Conservation (phyloP, 176 grass and related monocot genomes). For the Metroxylon sagu region DNA sequence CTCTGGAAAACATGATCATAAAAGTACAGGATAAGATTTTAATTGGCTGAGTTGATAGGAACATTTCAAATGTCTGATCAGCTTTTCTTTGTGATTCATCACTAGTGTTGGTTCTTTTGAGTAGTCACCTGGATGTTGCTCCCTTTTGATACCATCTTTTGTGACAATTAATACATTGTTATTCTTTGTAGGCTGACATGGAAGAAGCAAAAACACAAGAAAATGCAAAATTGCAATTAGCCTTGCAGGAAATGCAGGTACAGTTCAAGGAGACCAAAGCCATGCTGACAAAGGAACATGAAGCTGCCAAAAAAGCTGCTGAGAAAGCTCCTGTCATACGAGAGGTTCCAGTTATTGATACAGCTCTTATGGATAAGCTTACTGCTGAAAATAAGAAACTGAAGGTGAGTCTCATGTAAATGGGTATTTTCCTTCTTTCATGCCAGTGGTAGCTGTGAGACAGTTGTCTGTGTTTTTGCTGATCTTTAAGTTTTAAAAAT, state of each 20-base stretch:
- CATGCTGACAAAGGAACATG: conserved; percentile 61
- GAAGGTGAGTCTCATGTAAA: conserved; percentile 41
- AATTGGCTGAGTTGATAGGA: too few species aligned
- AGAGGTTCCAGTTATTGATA: conserved; percentile 69
- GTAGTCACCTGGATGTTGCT: too few species aligned
- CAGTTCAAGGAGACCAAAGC: conserved; percentile 60
- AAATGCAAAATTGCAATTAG: conserved; percentile 68
- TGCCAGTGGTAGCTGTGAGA: too few species aligned
- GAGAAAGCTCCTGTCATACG: conserved; percentile 53
- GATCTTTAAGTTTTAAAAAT: too few species aligned
- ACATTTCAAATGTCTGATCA: too few species aligned
- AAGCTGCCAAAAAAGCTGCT: conserved; percentile 39
- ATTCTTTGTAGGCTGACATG: conserved; percentile 54
- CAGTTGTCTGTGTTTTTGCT: too few species aligned
- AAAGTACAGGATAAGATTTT: too few species aligned
- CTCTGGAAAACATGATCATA: too few species aligned
- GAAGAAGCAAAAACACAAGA: conserved; percentile 89
- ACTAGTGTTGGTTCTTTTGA: too few species aligned
- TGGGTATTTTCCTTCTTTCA: not conserved
- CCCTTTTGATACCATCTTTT: too few species aligned
- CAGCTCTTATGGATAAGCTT: conserved; percentile 54
- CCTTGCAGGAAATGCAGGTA: conserved; percentile 59
- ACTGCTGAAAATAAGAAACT: conserved; percentile 86
- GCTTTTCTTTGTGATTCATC: too few species aligned
- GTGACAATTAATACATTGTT: too few species aligned